phyloP scores from a whole-genome alignment of 2,329 filamentous ascomycete species.

The Fusarium devonianum region DNA sequence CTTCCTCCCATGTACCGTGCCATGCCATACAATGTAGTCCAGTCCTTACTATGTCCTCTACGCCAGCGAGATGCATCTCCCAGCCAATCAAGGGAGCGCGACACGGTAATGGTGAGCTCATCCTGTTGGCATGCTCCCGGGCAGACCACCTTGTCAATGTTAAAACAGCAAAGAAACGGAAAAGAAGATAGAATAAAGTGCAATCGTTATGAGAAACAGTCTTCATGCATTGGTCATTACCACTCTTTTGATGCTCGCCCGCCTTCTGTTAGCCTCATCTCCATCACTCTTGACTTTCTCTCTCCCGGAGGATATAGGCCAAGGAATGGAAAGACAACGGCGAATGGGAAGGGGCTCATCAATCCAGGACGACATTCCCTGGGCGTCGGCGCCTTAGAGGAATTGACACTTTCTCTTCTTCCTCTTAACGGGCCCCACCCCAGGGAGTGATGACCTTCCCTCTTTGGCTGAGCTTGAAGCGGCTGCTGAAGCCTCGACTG shows the following conservation, averaged over 20 bases:
- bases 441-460: slow-evolving; percentile 50
- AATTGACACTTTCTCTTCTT: slow-evolving; percentile 87
- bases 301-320: slow-evolving; percentile 27
- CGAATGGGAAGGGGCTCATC: slow-evolving; percentile 24
- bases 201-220: slow-evolving; percentile 47
- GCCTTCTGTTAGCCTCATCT: slow-evolving; percentile 25
- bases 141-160: slow-evolving; percentile 32
- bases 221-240: slow-evolving; percentile 53
- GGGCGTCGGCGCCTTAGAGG: slow-evolving; percentile 60
- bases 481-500: slow-evolving; percentile 59
- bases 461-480: slow-evolving; percentile 49
- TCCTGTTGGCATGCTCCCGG: slow-evolving; percentile 29
- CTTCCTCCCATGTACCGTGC: slow-evolving; percentile 35
- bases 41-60: slow-evolving; percentile 25
- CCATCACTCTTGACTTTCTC: slow-evolving; percentile 20
- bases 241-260: slow-evolving; percentile 47
- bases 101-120: too few species aligned
- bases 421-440: slow-evolving; percentile 66
- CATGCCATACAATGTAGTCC: slow-evolving; percentile 33
- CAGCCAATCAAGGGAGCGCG: slow-evolving; percentile 34
- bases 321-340: slow-evolving; percentile 22
- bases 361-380: slow-evolving; percentile 28
- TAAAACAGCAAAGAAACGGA: slow-evolving; percentile 35
- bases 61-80: slow-evolving; percentile 31
- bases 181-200: slow-evolving; percentile 41